These are phyloP conservation scores for Penicillium taxi DNA, from an alignment of 495 filamentous ascomycete genomes.

Conservation along the genomic window DNA sequence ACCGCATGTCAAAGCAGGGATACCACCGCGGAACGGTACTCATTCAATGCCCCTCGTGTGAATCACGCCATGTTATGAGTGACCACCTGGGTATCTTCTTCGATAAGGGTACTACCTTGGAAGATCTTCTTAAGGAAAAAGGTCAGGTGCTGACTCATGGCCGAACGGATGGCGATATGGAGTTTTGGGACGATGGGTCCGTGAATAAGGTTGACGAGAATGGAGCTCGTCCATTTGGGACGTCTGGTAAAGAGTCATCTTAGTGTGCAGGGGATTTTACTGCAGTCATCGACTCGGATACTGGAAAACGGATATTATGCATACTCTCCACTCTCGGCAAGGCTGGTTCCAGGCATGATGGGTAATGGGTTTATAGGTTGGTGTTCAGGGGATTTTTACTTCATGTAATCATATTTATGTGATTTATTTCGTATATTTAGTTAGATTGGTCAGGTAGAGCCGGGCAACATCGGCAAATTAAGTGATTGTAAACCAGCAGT, in stretches of 20 bases:
- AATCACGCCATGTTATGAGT: conserved; percentile 79
- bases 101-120: conserved; percentile 30
- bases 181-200: conserved; percentile 63
- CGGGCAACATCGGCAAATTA: too few relatives aligned
- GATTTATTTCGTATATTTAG: too few relatives aligned
- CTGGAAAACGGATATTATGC: conserved; percentile 9
- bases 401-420: too few relatives aligned
- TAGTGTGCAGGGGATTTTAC: too few relatives aligned
- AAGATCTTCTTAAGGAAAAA: conserved; percentile 29
- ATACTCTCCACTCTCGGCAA: conserved; percentile 23
- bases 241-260: conserved; percentile 1
- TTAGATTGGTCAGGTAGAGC: too few relatives aligned
- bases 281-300: too few relatives aligned
- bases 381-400: too few relatives aligned
- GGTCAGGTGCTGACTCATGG: conserved; percentile 29
- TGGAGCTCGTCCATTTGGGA: conserved; percentile 5
- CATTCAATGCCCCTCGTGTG: conserved; percentile 77
- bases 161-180: conserved; percentile 48
- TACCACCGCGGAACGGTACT: conserved; percentile 85
- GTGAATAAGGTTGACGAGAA: conserved; percentile 17
- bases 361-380: neutral
- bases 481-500: neutral
- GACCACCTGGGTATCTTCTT: conserved; percentile 65
- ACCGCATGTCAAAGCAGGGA: conserved; percentile 80
- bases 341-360: conserved; percentile 22